Percentiles rank a stretch among this genome's conserved stretches.
These are phyloP conservation scores for Termitomyces titanicus DNA, from an alignment of 768 basidiomycete species.

Conservation along the genomic window DNA sequence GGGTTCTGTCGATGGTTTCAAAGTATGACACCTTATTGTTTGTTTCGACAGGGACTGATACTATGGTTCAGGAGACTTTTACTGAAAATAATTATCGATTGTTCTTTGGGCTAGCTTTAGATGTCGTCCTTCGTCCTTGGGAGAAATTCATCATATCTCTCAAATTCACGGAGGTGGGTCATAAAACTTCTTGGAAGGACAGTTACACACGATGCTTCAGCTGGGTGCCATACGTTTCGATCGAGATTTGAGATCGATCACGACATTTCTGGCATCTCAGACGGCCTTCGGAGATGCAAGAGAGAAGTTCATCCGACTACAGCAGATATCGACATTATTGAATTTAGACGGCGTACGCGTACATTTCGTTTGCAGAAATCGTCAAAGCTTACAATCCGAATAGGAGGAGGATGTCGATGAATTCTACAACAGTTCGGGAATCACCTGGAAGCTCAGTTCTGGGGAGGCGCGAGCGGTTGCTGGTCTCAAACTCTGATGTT, in stretches of 20 bases:
- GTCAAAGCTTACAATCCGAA: background rate
- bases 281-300: constrained; percentile 86
- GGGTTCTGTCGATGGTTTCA: constrained; percentile 78
- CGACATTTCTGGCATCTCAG: constrained; percentile 81
- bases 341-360: constrained; percentile 76
- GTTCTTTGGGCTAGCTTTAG: constrained; percentile 83
- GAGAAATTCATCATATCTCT: constrained; percentile 82
- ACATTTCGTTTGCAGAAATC: background rate
- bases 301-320: constrained; percentile 88
- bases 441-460: constrained; percentile 78
- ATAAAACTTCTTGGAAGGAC: background rate
- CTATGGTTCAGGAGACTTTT: constrained; percentile 61
- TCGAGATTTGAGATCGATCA: constrained; percentile 82
- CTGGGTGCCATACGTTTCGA: constrained; percentile 96
- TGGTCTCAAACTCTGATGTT: constrained; percentile 46
- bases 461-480: constrained; percentile 74
- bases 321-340: constrained; percentile 89
- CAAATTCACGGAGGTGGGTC: constrained; percentile 81
- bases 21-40: constrained; percentile 40
- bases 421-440: constrained; percentile 91
- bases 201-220: constrained; percentile 34
- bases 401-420: constrained; percentile 95
- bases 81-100: constrained; percentile 85
- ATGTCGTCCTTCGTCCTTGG: constrained; percentile 91
- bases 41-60: background rate